Evolutionary conservation across 2,329 filamentous ascomycete genomes (phyloP), one percentile per base, ranked within the genome.

Genomic region (Leptographium lundbergii): DNA sequence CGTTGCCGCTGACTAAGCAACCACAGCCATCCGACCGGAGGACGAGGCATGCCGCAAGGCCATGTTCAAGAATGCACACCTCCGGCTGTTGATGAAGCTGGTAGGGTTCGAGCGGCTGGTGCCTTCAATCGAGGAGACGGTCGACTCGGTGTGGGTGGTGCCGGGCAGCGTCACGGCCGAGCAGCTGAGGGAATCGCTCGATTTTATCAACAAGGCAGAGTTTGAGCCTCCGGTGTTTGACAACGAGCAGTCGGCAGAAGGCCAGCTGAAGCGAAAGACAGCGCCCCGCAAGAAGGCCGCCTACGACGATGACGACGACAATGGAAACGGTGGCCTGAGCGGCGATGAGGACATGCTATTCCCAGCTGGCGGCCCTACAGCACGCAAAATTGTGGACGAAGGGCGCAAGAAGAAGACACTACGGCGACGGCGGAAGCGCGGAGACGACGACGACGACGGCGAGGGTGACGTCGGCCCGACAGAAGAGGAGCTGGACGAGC

Each of bases 41-140:
- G 83, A 81, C 50, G 82, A 88, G 53, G 77, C 81, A 55, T 82
- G 85, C 48, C 84, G 85, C 56, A 80, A 79, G 25, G 87, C 89
- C 29, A 85, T 96, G 72, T 95, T 95, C 75, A 95, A 90, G 68
- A 95, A 97, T 70, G 85, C 88, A 11, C 86, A 92, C 66, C 79
- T 97, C 2, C 87, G 91, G 39, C 82, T 97, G 1, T 80, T 99
- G 4, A 87, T 97, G 81, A 86, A 78, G 1, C 77, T 94, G 0
- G 77, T 87, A 22, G 88, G 88, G 0, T 81, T 95, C 62, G 78
- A 87, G 66, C 79, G 85, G 4, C 70, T 79, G 10, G 71, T 73
- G 0, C 74, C 77, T 0, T 71, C 70, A 0, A 66, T 77, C 4
- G 85, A 90, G 50, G 89, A 95, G 67, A 85, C 88, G 4, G 78